Evolutionary conservation across 1,284 basidiomycete genomes (phyloP).

Genomic region (Inonotus hispidus): DNA sequence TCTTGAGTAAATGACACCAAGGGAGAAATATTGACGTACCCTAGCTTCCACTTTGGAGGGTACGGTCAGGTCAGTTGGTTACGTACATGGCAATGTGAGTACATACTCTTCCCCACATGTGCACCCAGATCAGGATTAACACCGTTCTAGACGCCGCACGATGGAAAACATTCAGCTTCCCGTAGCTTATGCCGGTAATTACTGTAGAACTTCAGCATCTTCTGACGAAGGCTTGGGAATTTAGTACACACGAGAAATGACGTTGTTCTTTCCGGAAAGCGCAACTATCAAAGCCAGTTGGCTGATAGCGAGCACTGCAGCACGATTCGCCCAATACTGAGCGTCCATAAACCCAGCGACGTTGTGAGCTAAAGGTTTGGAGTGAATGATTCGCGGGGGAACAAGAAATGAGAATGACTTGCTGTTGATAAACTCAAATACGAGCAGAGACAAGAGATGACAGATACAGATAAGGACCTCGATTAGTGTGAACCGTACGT

Average conservation of each 20-base stretch:
- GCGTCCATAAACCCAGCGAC: not conserved
- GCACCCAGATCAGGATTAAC: constrained; percentile 32
- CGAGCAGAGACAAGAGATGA: constrained; percentile 9
- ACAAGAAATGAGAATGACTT: not conserved
- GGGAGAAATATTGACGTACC: not conserved
- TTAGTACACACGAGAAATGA: constrained; percentile 33
- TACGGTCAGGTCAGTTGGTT: constrained; percentile 21
- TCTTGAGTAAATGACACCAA: not conserved
- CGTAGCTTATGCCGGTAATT: constrained; percentile 40
- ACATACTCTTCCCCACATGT: constrained; percentile 25
- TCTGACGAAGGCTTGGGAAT: not conserved
- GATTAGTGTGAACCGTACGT: not conserved
- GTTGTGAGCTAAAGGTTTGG: not conserved
- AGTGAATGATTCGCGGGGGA: not conserved
- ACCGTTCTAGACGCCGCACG: constrained; percentile 31
- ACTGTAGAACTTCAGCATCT: constrained; percentile 23
- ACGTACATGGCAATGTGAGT: constrained; percentile 9
- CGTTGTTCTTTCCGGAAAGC: constrained; percentile 43
- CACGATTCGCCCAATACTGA: constrained; percentile 26
- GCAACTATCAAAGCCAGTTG: constrained; percentile 42
- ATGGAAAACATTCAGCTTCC: constrained; percentile 37
- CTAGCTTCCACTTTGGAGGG: constrained; percentile 10
- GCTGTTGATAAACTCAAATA: constrained; percentile 8
- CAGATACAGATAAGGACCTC: constrained; percentile 2
- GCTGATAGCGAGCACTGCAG: constrained; percentile 34